Percentiles rank a stretch among this genome's conserved stretches.
These are phyloP conservation scores for Ustilago loliicola DNA, from an alignment of 1,284 basidiomycete species.

Conservation along the genomic window DNA sequence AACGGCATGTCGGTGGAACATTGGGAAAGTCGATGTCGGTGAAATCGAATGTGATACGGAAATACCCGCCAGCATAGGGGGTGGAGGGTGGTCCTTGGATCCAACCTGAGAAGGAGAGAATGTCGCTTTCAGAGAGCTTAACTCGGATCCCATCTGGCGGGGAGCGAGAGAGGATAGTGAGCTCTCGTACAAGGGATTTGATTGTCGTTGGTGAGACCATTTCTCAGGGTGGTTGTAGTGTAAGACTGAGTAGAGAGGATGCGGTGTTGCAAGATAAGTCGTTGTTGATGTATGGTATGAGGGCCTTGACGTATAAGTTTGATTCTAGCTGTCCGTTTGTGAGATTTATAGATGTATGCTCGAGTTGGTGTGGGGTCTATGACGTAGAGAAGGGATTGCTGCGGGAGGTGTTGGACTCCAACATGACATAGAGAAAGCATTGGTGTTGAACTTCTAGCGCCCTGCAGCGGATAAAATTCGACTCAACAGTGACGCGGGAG, in stretches of 20 bases:
- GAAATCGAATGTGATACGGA: conserved; percentile 53
- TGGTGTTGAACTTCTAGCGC: conserved; percentile 4
- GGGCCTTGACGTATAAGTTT: neutral
- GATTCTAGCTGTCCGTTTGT: neutral
- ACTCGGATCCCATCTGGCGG: conserved; percentile 45
- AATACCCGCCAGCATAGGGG: conserved; percentile 77
- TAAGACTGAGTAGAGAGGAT: neutral
- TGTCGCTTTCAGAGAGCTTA: conserved; percentile 37
- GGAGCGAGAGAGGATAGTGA: conserved; percentile 17
- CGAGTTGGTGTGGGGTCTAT: neutral
- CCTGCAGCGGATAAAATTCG: conserved; percentile 3
- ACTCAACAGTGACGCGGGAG: neutral
- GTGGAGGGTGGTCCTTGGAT: conserved; percentile 78
- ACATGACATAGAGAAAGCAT: neutral
- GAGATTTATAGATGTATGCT: neutral
- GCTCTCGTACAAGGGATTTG: conserved; percentile 36
- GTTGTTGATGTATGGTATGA: no score
- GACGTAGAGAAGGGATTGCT: neutral
- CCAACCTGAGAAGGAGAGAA: conserved; percentile 43
- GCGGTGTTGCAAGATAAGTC: no score
- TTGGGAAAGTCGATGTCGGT: conserved; percentile 44
- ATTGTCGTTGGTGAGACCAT: conserved; percentile 48
- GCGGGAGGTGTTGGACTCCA: neutral
- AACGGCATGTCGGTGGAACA: conserved; percentile 36
- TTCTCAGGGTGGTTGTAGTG: neutral